Percentiles rank a stretch among this genome's conserved stretches.
Conservation (phyloP, 2,329 filamentous ascomycete genomes). For the Aspergillaceae sp. region DNA sequence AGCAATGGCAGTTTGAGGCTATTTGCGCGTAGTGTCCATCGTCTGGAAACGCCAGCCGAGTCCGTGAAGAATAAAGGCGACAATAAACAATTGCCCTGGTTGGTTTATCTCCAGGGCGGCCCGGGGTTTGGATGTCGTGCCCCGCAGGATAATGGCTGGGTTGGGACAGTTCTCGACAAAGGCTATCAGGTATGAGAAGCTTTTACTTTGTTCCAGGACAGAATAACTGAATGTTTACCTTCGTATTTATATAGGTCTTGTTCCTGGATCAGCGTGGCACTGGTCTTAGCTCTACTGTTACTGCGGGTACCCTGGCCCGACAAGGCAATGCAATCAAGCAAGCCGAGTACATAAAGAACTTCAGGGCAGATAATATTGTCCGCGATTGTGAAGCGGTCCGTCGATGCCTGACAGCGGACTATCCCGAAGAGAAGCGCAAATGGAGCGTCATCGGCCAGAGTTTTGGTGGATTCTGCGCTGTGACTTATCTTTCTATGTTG, state of each 20-base stretch:
- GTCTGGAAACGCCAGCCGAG: constrained; percentile 45
- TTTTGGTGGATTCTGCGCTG: constrained; percentile 79
- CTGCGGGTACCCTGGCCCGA: constrained; percentile 59
- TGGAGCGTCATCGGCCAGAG: constrained; percentile 88
- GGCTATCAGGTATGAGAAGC: constrained; percentile 61
- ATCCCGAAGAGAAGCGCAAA: constrained; percentile 59
- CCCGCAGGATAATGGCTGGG: constrained; percentile 65
- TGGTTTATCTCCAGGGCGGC: constrained; percentile 74
- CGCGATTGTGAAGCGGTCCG: constrained; percentile 81
- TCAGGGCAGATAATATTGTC: constrained; percentile 85
- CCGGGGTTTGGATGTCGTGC: constrained; percentile 69
- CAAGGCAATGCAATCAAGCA: constrained; percentile 59
- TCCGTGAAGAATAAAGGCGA: constrained; percentile 24
- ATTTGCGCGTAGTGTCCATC: constrained; percentile 67
- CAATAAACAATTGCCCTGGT: constrained; percentile 48
- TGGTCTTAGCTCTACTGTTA: constrained; percentile 73
- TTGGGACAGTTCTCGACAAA: constrained; percentile 61
- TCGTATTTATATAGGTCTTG: constrained; percentile 42
- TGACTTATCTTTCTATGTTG: constrained; percentile 75
- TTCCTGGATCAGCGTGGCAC: constrained; percentile 88
- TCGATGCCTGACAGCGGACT: constrained; percentile 60
- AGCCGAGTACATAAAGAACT: constrained; percentile 70
- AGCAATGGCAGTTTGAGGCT: constrained; percentile 56
- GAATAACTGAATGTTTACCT: not conserved
- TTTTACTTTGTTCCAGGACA: not conserved